Evolutionary conservation across 2,329 filamentous ascomycete genomes (phyloP), one percentile per base, ranked within the genome.

Genomic region (Aspergillus sp.): DNA sequence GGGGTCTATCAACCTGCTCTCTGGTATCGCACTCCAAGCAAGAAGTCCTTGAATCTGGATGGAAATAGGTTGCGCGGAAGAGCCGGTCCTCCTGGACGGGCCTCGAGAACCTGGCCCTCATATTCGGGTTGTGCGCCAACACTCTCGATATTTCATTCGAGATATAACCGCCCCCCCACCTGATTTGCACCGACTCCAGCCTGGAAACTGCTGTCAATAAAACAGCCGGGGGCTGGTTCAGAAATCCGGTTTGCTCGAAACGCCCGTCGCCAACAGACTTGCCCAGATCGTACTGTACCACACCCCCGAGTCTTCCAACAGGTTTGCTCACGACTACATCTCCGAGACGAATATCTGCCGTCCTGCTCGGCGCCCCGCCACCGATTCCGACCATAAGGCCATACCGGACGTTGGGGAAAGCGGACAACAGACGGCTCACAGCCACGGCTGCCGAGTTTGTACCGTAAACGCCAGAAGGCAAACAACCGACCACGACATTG

Each of bases 291-390:
- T 37, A 37, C 7, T 37, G 34, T 37, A 37, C 2, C 13, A 37
- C 34, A 0, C 34, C 34, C 12, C 15, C 15, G 2, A 15, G 15
- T n/a, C 6, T 37, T 7, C 34, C 34, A 37, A 37, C 34, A 15
- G 34, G 34, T 8, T 37, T 37, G 34, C 34, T 37, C 0, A 37
- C 34, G 5, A 37, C 34, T 5, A 37, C 13, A n/a, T 37, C 34
- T 2, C 34, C 34, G 2, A 37, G 15, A 7, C 34, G 34, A n/a
- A 37, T 37, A n/a, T 37, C 34, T 2, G 5, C 15, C 2, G 6
- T n/a, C 15, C 0, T 37, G 15, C 34, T n/a, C 0, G 34, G 34
- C 0, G 0, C 34, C 0, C 34, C 34, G 13, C 34, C 34, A 0
- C 27, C 27, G 9, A 30, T 30, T 4, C 27, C 27, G 0, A 30